These are phyloP conservation scores for Peronospora tabacina DNA, from an alignment of 352 stramenopile genomes.

Conservation along the genomic window DNA sequence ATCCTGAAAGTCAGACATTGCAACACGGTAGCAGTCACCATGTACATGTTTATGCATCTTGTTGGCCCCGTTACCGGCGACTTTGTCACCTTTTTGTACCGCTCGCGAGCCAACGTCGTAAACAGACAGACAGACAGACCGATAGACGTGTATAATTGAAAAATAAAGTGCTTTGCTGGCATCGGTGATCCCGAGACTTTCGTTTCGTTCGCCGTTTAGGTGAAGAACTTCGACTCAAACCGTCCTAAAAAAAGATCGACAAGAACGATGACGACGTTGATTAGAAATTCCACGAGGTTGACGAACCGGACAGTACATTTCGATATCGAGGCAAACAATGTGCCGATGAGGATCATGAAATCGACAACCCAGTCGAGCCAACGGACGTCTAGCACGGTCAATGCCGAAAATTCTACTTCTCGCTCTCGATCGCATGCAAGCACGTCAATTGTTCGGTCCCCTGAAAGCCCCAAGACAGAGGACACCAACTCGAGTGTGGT, in stretches of 20 bases:
- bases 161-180: too few species aligned
- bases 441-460: conserved; percentile 9
- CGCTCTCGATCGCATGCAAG: conserved; percentile 13
- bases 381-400: conserved; percentile 9
- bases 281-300: not conserved
- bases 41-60: not conserved
- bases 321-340: conserved; percentile 39
- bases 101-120: too few species aligned
- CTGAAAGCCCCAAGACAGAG: conserved; percentile 2
- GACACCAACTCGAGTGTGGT: conserved; percentile 4
- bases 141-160: too few species aligned
- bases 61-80: too few species aligned
- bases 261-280: conserved; percentile 13
- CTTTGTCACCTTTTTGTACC: too few species aligned
- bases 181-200: too few species aligned
- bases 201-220: too few species aligned
- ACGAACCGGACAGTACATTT: conserved; percentile 32
- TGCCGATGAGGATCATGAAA: conserved; percentile 8
- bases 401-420: conserved; percentile 15
- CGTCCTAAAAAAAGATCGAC: too few species aligned
- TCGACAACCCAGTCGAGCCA: not conserved
- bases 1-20: conserved; percentile 14
- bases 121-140: too few species aligned
- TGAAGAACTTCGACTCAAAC: not conserved
- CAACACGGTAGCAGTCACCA: not conserved